Percentiles rank a stretch among this genome's conserved stretches.
Evolutionary conservation across 2,329 filamentous ascomycete genomes (phyloP).

Genomic region (Orbilia javanica): DNA sequence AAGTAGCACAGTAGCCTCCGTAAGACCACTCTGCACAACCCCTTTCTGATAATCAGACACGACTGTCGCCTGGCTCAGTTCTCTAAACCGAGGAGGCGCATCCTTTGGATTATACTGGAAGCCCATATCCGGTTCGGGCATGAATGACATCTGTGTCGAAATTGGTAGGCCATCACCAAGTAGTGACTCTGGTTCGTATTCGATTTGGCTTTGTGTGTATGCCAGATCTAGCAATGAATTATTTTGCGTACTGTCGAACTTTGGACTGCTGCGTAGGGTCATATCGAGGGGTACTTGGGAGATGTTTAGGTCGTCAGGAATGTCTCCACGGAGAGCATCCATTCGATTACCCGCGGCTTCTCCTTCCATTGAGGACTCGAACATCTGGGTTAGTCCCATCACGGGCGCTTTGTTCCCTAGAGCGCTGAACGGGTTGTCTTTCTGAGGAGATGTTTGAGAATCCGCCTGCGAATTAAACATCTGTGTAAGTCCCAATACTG

Average conservation of each 20-base stretch:
- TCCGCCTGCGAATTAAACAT: constrained; percentile 58
- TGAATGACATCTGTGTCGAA: constrained; percentile 48
- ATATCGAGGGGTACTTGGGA: constrained; percentile 49
- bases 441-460: constrained; percentile 18
- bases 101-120: constrained; percentile 50
- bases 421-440: constrained; percentile 26
- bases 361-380: constrained; percentile 55
- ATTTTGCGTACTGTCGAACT: constrained; percentile 12
- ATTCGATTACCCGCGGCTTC: constrained; percentile 30
- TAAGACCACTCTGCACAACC: constrained; percentile 53
- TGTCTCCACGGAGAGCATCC: constrained; percentile 46
- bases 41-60: constrained; percentile 27
- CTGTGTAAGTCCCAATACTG: constrained; percentile 50
- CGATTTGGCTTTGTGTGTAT: constrained; percentile 58
- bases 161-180: constrained; percentile 22
- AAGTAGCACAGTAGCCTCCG: constrained; percentile 58
- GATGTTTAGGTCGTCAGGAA: constrained; percentile 45
- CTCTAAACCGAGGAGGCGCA: constrained; percentile 47
- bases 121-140: constrained; percentile 57
- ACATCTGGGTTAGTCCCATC: constrained; percentile 58
- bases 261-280: background rate
- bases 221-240: constrained; percentile 46
- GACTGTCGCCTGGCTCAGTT: constrained; percentile 61
- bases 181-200: constrained; percentile 51
- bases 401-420: constrained; percentile 32